Base-by-base conservation (phyloP, 305 asterid genomes). In the Fraxinus xanthoxyloides region DNA sequence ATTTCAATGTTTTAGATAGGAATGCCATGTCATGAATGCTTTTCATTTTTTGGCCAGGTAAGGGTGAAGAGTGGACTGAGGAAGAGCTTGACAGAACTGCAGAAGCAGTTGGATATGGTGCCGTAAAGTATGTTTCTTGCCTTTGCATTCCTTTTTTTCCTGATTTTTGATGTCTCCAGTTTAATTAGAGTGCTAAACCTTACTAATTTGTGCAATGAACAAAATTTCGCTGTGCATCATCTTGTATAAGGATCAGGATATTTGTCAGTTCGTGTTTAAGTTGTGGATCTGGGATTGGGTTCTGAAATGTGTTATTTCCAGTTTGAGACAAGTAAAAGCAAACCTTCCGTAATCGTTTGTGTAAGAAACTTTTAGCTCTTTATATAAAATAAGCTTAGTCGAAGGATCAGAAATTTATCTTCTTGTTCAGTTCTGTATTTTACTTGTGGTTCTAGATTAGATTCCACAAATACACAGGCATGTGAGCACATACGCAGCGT, bases 51-150 rank as follows among this genome's bases (percentile, higher is more conserved):
- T 85, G 79, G 75, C 73, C 91, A 95, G 98, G 97, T 74, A 93
- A 91, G 87, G 92, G 82, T 77, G 83, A 83, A 73, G 92, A 89
- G 54, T 93, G 97, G 97, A 90, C 97, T 98, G 89, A 73, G 34
- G 98, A 93, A 85, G 99, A 94, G 91, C 97, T 96, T 35, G 97
- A 96, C 61, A 77, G 88, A 86, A 94, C 93, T 87, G 98, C 98
- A 56, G 99, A 94, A 87, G 98, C 98, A 24, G 89, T 96, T 75
- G 99, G 99, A 89, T 96, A 94, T 82, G 98, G 98, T 35, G 99
- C 98, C 86, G 92, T 96, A 69, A 93, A 96, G 99, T 94, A 83
- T 88, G 94, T 83, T 75, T 63, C 82, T 82, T 80, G 36, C 84
- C 17, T 75, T 81, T 77, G 24, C 82, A 7, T 79, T 35, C 30